These are phyloP conservation scores for Botrytis fabae DNA, from an alignment of 2,329 filamentous ascomycete species.

Conservation along the genomic window DNA sequence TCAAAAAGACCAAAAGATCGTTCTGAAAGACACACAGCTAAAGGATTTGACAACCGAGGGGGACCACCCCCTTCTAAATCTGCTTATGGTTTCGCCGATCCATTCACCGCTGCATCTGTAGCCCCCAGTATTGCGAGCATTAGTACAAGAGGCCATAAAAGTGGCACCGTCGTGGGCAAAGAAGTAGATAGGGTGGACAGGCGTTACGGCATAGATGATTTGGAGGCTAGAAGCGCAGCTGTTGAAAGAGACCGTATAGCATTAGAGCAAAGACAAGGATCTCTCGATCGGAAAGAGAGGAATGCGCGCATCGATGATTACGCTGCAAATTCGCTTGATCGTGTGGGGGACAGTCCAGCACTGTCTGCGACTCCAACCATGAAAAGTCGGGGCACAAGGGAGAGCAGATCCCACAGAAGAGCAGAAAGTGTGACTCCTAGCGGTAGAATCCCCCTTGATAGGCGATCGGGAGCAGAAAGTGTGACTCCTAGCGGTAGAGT, in stretches of 20 bases:
- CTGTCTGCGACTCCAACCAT: not conserved
- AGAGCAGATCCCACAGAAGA: too few species aligned
- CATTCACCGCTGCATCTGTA: not conserved
- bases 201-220: not conserved
- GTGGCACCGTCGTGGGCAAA: not conserved
- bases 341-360: not conserved
- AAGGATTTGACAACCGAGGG: not conserved
- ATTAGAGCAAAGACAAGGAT: not conserved
- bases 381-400: not conserved
- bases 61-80: not conserved
- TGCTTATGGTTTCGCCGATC: not conserved
- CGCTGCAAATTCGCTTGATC: not conserved
- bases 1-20: not conserved
- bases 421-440: not conserved
- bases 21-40: not conserved
- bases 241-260: accelerated
- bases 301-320: not conserved
- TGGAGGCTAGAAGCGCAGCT: not conserved
- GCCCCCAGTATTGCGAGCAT: not conserved
- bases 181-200: not conserved
- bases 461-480: too few species aligned
- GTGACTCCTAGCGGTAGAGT: not conserved
- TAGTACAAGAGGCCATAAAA: not conserved
- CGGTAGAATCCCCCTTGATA: too few species aligned
- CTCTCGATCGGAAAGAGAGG: accelerated